Evolutionary conservation across 2,329 filamentous ascomycete species (phyloP), one percentile per base, ranked within the genome.

Genomic region (Ophiostoma angusticollis): DNA sequence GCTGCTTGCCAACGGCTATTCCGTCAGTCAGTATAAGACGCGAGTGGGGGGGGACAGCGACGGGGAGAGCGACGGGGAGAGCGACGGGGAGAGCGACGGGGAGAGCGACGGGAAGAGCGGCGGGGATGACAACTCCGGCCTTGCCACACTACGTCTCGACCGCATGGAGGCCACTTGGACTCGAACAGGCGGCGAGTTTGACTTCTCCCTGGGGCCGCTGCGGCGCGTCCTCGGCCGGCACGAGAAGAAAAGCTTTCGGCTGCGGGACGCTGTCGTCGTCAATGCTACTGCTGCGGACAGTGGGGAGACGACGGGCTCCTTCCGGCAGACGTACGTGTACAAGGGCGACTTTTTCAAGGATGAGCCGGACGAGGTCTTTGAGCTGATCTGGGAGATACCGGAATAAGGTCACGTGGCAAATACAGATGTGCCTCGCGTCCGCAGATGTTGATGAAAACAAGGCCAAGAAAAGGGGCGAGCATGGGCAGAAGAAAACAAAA

Each of bases 1-100:
- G 0, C 49, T 76, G n/a, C 55, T 78, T 9, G 63, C 68, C 21
- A 78, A 78, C 50, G 74, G 74, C 1, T 78, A 68, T 49, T 75
- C 70, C 16, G 62, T 78, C 33, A 61, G 64, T 22, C 56, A 60
- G 32, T 76, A 76, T n/a, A n/a, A n/a, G n/a, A n/a, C n/a, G n/a
- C n/a, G n/a, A n/a, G n/a, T n/a, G n/a, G n/a, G n/a, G n/a, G n/a
- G n/a, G n/a, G n/a, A n/a, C n/a, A n/a, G n/a, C n/a, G n/a, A n/a
- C n/a, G n/a, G n/a, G n/a, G n/a, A n/a, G n/a, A n/a, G n/a, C n/a
- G n/a, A n/a, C n/a, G n/a, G n/a, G n/a, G n/a, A n/a, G n/a, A n/a
- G n/a, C n/a, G n/a, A n/a, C n/a, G n/a, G n/a, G n/a, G n/a, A n/a
- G n/a, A n/a, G n/a, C n/a, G n/a, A n/a, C n/a, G n/a, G n/a, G n/a